Conservation (phyloP, 495 filamentous ascomycete species). For the Astrothelium macrocarpum region DNA sequence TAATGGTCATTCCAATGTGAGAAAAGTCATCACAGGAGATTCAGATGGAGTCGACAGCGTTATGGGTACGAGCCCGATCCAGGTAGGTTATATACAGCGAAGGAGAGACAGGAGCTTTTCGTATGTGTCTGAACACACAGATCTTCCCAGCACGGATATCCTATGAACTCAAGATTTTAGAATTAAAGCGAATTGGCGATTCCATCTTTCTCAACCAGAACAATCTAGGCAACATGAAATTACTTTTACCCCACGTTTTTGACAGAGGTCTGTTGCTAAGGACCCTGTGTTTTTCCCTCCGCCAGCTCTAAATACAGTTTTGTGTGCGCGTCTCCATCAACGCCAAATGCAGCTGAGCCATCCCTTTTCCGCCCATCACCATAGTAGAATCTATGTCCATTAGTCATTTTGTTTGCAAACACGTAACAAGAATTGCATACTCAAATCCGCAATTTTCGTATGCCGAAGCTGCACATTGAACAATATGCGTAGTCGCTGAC, state of each 20-base stretch:
- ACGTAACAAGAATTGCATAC: constrained; percentile 22
- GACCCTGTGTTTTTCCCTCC: constrained; percentile 20
- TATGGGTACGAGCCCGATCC: too few species aligned
- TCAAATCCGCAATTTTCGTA: constrained; percentile 29
- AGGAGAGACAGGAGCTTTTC: too few species aligned
- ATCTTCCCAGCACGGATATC: too few species aligned
- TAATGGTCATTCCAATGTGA: too few species aligned
- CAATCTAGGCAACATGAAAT: not conserved
- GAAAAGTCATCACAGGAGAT: too few species aligned
- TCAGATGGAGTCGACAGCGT: too few species aligned
- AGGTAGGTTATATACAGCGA: too few species aligned
- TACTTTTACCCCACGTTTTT: constrained; percentile 29
- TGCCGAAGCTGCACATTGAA: constrained; percentile 29
- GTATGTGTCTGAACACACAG: too few species aligned
- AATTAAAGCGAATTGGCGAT: too few species aligned
- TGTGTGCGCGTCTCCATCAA: constrained; percentile 31
- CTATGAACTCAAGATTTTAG: too few species aligned
- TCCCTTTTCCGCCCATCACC: constrained; percentile 34
- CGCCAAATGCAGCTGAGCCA: constrained; percentile 22
- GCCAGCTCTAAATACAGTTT: constrained; percentile 34
- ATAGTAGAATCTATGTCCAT: constrained; percentile 32
- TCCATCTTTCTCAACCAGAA: too few species aligned
- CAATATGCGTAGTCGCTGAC: constrained; percentile 30
- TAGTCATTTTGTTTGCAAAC: not conserved
- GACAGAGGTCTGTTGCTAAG: constrained; percentile 37